These are phyloP conservation scores for Syzygium malaccense DNA, from an alignment of 441 rosid species.

Conservation along the genomic window DNA sequence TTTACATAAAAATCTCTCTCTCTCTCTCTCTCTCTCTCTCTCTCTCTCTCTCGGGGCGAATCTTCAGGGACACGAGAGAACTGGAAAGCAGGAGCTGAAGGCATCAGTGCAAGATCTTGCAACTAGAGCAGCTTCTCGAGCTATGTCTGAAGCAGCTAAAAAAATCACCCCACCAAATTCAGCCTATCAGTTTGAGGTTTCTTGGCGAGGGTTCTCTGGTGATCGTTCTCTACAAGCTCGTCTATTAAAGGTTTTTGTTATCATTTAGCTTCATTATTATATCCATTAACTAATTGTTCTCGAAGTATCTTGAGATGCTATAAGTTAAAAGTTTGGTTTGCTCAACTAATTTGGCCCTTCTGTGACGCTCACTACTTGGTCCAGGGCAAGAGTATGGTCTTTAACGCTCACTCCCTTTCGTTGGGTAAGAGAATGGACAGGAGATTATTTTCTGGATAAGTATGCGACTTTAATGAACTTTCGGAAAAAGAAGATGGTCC, in stretches of 20 bases:
- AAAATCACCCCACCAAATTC: slow-evolving; percentile 61
- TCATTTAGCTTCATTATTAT: neutral
- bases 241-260: slow-evolving; percentile 58
- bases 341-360: neutral
- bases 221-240: slow-evolving; percentile 47
- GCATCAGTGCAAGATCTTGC: slow-evolving; percentile 84
- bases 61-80: slow-evolving; percentile 29
- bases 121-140: slow-evolving; percentile 67
- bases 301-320: neutral
- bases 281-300: neutral
- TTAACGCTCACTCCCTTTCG: neutral
- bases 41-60: neutral
- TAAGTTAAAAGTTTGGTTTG: neutral
- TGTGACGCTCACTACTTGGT: neutral
- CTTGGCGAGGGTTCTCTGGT: slow-evolving; percentile 76
- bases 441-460: neutral
- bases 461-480: neutral
- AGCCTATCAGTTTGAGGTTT: slow-evolving; percentile 84
- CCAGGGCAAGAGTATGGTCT: neutral
- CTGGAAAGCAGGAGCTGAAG: slow-evolving; percentile 37
- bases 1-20: neutral
- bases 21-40: neutral
- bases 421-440: neutral
- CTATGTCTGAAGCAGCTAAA: slow-evolving; percentile 66
- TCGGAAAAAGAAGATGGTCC: neutral